Evolutionary conservation across 2,329 filamentous ascomycete species (phyloP), one percentile per base, ranked within the genome.

Genomic region (Clonostachys rosea): DNA sequence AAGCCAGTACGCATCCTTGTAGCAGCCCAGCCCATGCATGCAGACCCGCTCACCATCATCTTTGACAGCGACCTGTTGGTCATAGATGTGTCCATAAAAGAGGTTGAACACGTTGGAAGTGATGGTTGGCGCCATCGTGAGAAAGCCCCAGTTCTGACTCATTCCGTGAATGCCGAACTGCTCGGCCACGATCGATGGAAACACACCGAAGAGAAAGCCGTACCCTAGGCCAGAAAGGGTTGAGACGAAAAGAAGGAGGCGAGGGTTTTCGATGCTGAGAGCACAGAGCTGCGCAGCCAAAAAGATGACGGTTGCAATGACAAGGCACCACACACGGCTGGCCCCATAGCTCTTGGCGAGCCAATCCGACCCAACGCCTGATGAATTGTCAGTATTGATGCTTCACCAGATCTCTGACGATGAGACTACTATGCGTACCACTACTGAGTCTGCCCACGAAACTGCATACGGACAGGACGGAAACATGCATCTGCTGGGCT

Each of bases 131-230:
- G 89, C 86, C 43, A 96, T 73, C 0, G 90, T 96, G 84, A 99
- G 95, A 57, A 87, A 86, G 13, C 94, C 94, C 92, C 94, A 99
- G 60, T 97, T 99, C 61, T 96, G 89, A 47, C 87, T 91, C 42
- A 99, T 75, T 2, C 91, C 92, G 50, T 86, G 79, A 24, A 96
- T 87, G 8, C 94, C 94, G 63, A 99, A 99, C 0, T 87, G 86
- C 62, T 97, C 91, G 7, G 91, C 90, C 10, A 89, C 81, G 16
- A 97, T 83, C 12, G 91, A 91, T 1, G 94, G 94, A 65, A 89
- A 96, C 17, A 96, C 91, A 34, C 94, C 94, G 55, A 97, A 97
- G 1, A 97, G 76, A 54, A 95, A 89, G 3, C 94, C 94, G 63
- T 99, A 99, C 2, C 84, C 91, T 1, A 97, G 73, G 1, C 94